A percentile compares a stretch with the other conserved stretches of the same genome.
Evolutionary conservation across 208 protist species (phyloP).

Genomic region (Leishmania major): DNA sequence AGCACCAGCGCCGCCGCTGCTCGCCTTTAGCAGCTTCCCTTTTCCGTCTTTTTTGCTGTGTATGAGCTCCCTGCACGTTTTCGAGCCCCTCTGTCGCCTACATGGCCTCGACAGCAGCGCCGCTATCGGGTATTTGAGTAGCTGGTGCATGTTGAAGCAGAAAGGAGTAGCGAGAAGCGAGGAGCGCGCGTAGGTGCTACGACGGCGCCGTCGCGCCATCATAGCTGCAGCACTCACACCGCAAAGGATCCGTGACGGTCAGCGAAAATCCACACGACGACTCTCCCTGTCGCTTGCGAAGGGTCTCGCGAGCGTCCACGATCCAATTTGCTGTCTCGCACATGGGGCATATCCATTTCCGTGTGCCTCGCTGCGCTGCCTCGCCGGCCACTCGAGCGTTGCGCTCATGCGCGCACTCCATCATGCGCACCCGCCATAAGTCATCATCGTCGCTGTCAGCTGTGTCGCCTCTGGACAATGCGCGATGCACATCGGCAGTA

Average conservation of each 20-base stretch:
- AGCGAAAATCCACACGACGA: background rate
- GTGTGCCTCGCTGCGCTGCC: constrained; percentile 1
- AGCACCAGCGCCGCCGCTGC: background rate
- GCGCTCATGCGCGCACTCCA: constrained; percentile 24
- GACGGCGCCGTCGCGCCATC: background rate
- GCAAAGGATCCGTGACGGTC: background rate
- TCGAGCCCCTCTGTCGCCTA: background rate
- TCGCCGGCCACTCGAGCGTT: background rate
- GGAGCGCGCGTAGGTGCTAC: background rate
- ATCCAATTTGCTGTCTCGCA: constrained; percentile 40
- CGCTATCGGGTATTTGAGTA: background rate
- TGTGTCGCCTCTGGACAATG: constrained; percentile 10
- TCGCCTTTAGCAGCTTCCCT: background rate
- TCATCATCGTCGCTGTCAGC: background rate
- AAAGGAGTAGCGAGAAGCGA: background rate
- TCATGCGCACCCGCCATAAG: constrained; percentile 44
- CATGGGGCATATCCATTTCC: constrained; percentile 47
- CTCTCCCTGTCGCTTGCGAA: constrained; percentile 29
- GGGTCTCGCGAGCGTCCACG: constrained; percentile 37
- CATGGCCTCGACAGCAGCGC: background rate
- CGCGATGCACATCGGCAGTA: constrained; percentile 43
- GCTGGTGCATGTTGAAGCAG: background rate
- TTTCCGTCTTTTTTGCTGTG: background rate
- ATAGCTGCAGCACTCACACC: constrained; percentile 27
- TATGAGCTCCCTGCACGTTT: background rate